Base-by-base conservation (phyloP, 768 basidiomycete species). In the Psilocybe sp. region DNA sequence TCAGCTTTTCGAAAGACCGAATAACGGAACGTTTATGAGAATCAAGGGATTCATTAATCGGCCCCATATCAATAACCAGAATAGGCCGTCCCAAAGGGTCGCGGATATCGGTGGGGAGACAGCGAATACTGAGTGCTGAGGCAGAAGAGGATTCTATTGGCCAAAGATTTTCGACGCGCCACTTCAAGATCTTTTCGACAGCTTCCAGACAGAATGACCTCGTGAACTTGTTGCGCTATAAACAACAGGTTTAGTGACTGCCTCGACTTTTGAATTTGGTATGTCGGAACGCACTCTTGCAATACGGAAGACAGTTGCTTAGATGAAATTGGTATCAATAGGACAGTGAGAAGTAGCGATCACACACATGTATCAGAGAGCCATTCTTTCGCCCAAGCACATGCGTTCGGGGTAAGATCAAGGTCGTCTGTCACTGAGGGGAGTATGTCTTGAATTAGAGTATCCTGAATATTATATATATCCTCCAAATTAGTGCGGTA, bases 41-140 rank as follows among this genome's bases (percentile, higher is more conserved):
- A 46, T 73, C 71, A 19, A 69, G 46, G 38, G 63, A 53, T 23
- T 70, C 66, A 33, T 69, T 66, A 46, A 85, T 63, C 42, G 72
- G 64, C 1, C 71, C 62, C 4, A 78, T 68, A 55, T 72, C 71
- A 52, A 89, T 58, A 20, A 87, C 63, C 48, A 89, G 63, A 18
- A 89, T 75, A 3, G 88, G 88, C 33, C 84, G 77, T 35, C 82
- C 80, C 51, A 84, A 76, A 9, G 81, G 80, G 64, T 89, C 88
- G 35, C 66, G 68, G 48, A 75, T 69, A 23, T 68, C 63, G 39
- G 66, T 57, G 5, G 87, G 85, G 45, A 89, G 76, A 57, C 80
- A 83, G 40, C 70, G 74, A 34, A 87, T 57, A 49, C 69, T 70
- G 40, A 70, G 67, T 41, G 70, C 59, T 49, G 51, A 57, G 51